Evolutionary conservation across 2,329 filamentous ascomycete species (phyloP).

Genomic region (Exophiala calicioides): DNA sequence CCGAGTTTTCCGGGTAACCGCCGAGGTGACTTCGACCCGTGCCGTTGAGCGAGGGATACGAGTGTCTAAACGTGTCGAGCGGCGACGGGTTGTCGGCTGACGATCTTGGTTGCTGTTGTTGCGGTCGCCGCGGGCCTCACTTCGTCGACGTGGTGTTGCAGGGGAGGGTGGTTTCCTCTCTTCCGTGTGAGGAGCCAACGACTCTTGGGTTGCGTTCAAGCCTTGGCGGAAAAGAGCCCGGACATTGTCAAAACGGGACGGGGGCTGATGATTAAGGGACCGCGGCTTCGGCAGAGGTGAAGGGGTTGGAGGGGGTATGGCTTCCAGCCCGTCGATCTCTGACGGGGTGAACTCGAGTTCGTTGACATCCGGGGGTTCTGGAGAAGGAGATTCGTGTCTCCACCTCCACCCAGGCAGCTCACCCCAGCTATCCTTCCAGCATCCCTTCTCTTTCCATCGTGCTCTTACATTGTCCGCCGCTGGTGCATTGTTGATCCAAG

Average conservation of each 20-base stretch:
- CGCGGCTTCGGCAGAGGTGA: conserved; percentile 1
- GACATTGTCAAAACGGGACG: conserved; percentile 1
- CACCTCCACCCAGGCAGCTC: conserved; percentile 13
- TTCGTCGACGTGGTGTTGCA: conserved; percentile 5
- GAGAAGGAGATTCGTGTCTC: conserved; percentile 14
- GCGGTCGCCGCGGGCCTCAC: not conserved
- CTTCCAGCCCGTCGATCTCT: conserved; percentile 12
- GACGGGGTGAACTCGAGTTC: conserved; percentile 13
- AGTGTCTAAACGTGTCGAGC: conserved; percentile 2
- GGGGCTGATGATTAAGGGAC: not conserved
- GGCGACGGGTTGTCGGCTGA: conserved; percentile 7
- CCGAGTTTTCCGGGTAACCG: not conserved
- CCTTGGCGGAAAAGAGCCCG: not conserved
- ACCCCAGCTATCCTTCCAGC: conserved; percentile 13
- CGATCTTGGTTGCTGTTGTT: conserved; percentile 7
- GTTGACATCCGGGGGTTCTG: conserved; percentile 13
- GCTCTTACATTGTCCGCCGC: conserved; percentile 6
- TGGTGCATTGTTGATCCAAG: not conserved
- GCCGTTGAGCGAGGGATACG: conserved; percentile 51
- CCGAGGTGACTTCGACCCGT: conserved; percentile 41
- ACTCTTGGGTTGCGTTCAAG: not conserved
- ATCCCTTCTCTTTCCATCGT: conserved; percentile 10
- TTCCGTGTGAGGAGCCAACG: conserved; percentile 7
- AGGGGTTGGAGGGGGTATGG: conserved; percentile 10
- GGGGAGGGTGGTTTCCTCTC: conserved; percentile 3